Evolutionary conservation across 257 asterid species (phyloP), one percentile per base, ranked within the genome.

Genomic region (Mentha longifolia): DNA sequence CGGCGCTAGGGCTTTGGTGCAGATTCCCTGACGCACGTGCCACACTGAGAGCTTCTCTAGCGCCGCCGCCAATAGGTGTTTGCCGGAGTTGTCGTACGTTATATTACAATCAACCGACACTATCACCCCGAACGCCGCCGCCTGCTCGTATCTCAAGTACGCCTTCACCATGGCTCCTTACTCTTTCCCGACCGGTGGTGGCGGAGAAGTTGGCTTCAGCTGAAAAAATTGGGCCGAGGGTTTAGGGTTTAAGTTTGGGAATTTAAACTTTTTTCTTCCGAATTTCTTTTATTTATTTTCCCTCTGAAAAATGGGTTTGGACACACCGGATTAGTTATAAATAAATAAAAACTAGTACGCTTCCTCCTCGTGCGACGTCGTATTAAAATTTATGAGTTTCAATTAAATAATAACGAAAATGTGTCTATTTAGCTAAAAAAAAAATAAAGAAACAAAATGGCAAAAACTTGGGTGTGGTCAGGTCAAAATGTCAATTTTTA

Each of bases 41-140:
- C 99, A 94, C 54, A 89, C 81, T 51, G 92, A 87, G 47, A 91
- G 81, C 77, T 89, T 94, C 86, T 94, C 99, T 20, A 94, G 76
- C 63, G 91, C 98, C 76, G 87, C 89, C 59, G 93, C 89, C 62
- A 91, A 39, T 17, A 94, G 80, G 80, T 86, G 86, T 76, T 85
- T 89, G 80, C 99, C 99, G 77, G 98, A 86, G 84, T 79, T 83
- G 76, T 94, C 97, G 64, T 86, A 91, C 0, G 86, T 30, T 58
- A 94, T 86, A 68, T 94, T 89, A 51, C 95, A 84, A 9, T 94
- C 99, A 31, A 71, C 84, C 16, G 97, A 94, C 1, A 77, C 96
- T 70, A 94, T 86, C 8, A 94, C 98, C 17, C 99, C 99, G 63
- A 89, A 91, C 7, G 92, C 69, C 39, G 77, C 62, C 66, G 95